Evolutionary conservation across 305 asterid species (phyloP).

Genomic region (Fraxinus sp.): DNA sequence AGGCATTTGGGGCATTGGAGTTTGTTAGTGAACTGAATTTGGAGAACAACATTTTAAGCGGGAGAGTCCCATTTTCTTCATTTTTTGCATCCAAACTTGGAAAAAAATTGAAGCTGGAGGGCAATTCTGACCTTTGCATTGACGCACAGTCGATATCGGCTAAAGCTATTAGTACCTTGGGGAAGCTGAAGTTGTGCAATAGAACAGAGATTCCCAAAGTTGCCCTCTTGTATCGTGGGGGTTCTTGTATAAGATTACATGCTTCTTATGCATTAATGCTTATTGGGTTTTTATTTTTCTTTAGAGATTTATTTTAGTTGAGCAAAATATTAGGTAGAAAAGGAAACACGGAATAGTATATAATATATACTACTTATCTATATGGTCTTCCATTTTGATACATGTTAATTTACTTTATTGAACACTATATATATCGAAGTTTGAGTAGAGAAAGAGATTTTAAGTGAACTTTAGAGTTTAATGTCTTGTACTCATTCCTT

Average conservation of each 20-base stretch:
- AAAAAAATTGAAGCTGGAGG: slow-evolving; percentile 71
- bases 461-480: neutral
- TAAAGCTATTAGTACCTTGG: slow-evolving; percentile 35
- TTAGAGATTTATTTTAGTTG: neutral
- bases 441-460: neutral
- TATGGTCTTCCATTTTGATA: neutral
- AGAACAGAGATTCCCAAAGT: slow-evolving; percentile 35
- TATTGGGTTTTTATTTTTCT: slow-evolving; percentile 31
- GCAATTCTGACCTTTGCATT: slow-evolving; percentile 69
- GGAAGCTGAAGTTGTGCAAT: slow-evolving; percentile 51
- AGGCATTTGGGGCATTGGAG: slow-evolving; percentile 57
- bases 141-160: slow-evolving; percentile 47
- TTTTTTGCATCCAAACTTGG: slow-evolving; percentile 53
- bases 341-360: neutral
- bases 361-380: neutral
- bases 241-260: slow-evolving; percentile 26
- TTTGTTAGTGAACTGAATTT: slow-evolving; percentile 63
- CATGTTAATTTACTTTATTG: neutral
- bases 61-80: slow-evolving; percentile 67
- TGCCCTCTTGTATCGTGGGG: slow-evolving; percentile 40
- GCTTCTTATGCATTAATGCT: slow-evolving; percentile 30
- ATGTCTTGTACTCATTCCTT: neutral
- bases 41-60: slow-evolving; percentile 74
- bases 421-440: neutral
- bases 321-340: neutral